These are phyloP conservation scores for Botrytis cinerea DNA, from an alignment of 2,329 filamentous ascomycete genomes.

Conservation along the genomic window DNA sequence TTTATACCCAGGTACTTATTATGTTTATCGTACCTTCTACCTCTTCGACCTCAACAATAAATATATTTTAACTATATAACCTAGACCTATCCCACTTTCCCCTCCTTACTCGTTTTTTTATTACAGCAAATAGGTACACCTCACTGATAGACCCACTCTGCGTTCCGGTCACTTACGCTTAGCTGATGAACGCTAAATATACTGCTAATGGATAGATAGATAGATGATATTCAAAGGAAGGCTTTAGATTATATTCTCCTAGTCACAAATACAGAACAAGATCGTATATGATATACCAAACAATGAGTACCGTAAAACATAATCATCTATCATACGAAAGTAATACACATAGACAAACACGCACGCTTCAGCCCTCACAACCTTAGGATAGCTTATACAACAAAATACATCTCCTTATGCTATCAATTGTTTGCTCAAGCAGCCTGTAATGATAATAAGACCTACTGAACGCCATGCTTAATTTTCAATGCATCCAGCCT, in stretches of 20 bases:
- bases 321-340: conserved; percentile 19
- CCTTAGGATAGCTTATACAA: not conserved
- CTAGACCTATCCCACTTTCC: not conserved
- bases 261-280: not conserved
- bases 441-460: conserved; percentile 3
- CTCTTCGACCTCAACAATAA: not conserved
- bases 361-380: not conserved
- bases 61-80: not conserved
- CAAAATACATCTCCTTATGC: conserved; percentile 15
- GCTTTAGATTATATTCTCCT: not conserved
- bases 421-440: conserved; percentile 7
- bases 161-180: not conserved
- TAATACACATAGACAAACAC: conserved; percentile 4
- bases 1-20: too few species aligned
- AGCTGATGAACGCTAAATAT: not conserved
- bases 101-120: not conserved
- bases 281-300: not conserved
- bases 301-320: not conserved
- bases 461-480: conserved; percentile 9
- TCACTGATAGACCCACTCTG: not conserved
- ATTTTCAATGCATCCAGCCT: not conserved
- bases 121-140: not conserved
- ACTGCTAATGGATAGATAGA: not conserved
- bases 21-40: not conserved
- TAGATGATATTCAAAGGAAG: not conserved